Base-by-base conservation (phyloP, 2,329 filamentous ascomycete genomes). In the Dactylellina leptospora region DNA sequence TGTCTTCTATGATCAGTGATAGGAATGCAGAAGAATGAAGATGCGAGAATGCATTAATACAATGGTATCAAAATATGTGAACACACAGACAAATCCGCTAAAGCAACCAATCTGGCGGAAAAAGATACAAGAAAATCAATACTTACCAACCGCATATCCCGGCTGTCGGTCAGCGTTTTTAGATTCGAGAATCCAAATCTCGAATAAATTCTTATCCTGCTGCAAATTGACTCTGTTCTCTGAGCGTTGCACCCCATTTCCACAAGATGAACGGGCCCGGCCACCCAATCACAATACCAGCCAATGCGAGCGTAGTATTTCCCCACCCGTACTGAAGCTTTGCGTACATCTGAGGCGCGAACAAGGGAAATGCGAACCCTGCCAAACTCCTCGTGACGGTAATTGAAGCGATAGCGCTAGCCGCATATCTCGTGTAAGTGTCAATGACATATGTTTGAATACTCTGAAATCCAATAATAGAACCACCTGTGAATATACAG, bases 401-500 rank as follows among this genome's bases (percentile, higher is more conserved):
- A 10, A 84, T 84, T 0, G 84, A 85, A 0, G 84, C 85, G 42
- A 84, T 82, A 0, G 83, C 82, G 0, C 80, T 82, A 11, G 83
- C 82, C 3, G 83, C 81, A 61, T 83, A 83, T 42, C 81, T 73
- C 16, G 80, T 80, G 62, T 82, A 84, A 1, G 83, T 84, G 56
- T 88, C 86, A 13, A 89, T 83, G 1, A 89, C 81, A 75, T 89
- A 89, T 2, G 85, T 86, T 54, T 87, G 84, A 44, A 85, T 83
- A 28, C 84, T 84, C 77, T 85, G 84, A 73, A 87, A 88, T 0
- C 82, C 81, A 0, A 85, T 80, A 48, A 87, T 84, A 58, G 85
- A 82, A 0, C 85, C 86, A 0, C 82, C 78, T 0, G 85, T 84
- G 16, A 87, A 84, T 2, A 86, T 80, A 0, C 81, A 80, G 1